Percentiles rank a stretch among this genome's conserved stretches.
These are phyloP conservation scores for Phialophora expanda DNA, from an alignment of 2,329 filamentous ascomycete species.

Conservation along the genomic window DNA sequence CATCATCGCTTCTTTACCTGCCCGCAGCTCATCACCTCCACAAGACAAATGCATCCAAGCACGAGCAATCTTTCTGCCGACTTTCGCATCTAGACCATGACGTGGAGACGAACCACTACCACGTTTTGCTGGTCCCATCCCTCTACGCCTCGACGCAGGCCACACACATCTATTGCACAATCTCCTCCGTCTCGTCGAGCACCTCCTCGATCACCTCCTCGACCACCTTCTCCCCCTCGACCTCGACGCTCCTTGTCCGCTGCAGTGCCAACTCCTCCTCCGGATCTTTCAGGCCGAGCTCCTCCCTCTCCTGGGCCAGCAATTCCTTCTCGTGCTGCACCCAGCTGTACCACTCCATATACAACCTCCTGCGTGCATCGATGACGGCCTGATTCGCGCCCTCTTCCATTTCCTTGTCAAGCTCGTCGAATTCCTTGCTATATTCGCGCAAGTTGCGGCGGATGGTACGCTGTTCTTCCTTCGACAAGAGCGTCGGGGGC, in stretches of 20 bases:
- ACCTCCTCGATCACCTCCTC: constrained; percentile 90
- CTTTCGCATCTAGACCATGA: neutral
- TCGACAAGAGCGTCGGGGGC: constrained; percentile 85
- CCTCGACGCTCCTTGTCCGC: constrained; percentile 60
- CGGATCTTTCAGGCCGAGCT: constrained; percentile 69
- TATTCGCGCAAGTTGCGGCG: constrained; percentile 99
- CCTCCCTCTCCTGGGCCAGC: constrained; percentile 71
- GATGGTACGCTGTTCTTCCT: constrained; percentile 96
- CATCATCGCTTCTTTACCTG: neutral
- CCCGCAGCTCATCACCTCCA: neutral
- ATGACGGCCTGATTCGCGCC: constrained; percentile 94
- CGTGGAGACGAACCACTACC: neutral
- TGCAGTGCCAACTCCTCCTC: constrained; percentile 61
- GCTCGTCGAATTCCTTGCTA: constrained; percentile 90
- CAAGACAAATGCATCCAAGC: neutral
- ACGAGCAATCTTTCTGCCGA: neutral
- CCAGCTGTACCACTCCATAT: constrained; percentile 91
- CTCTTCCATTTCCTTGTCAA: constrained; percentile 90
- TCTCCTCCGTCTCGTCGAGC: constrained; percentile 81
- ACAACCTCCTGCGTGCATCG: constrained; percentile 78
- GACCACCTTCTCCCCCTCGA: constrained; percentile 67
- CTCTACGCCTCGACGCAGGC: neutral
- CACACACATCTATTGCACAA: constrained; percentile 47
- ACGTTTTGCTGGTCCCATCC: neutral
- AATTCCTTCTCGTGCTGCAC: constrained; percentile 74